A percentile compares a stretch with the other conserved stretches of the same genome.
These are phyloP conservation scores for Spiraea crenata DNA, from an alignment of 331 rosid species.

Conservation along the genomic window DNA sequence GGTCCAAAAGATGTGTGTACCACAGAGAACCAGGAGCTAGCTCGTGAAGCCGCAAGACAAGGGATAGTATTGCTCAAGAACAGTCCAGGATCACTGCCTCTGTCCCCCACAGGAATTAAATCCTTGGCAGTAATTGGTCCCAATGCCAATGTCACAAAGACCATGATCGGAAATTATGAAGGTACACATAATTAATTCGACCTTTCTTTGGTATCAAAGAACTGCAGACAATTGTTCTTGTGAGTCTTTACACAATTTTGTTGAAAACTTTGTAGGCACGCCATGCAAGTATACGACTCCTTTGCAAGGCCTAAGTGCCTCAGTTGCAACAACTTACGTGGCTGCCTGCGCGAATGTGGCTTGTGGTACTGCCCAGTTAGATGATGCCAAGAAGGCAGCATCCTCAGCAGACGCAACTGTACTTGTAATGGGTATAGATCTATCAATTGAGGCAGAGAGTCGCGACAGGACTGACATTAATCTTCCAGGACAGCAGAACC, in stretches of 20 bases:
- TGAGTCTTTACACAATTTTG: background rate
- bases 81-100: slow-evolving; percentile 64
- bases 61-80: slow-evolving; percentile 96
- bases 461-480: slow-evolving; percentile 67
- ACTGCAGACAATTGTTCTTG: background rate
- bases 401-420: slow-evolving; percentile 86
- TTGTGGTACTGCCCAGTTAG: slow-evolving; percentile 60
- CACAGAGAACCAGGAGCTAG: slow-evolving; percentile 57
- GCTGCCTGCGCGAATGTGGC: slow-evolving; percentile 76
- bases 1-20: slow-evolving; percentile 98
- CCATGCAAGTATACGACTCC: slow-evolving; percentile 90
- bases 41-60: slow-evolving; percentile 94
- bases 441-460: slow-evolving; percentile 81
- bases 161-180: slow-evolving; percentile 93
- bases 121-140: slow-evolving; percentile 96
- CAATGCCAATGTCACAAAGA: slow-evolving; percentile 81
- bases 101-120: slow-evolving; percentile 60
- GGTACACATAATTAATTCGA: slow-evolving; percentile 38
- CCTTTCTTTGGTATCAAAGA: background rate
- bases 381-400: slow-evolving; percentile 65
- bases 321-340: slow-evolving; percentile 59
- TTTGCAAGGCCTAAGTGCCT: slow-evolving; percentile 73
- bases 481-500: slow-evolving; percentile 93
- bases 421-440: slow-evolving; percentile 69
- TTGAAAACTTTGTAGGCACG: slow-evolving; percentile 51